phyloP scores from a whole-genome alignment of 192 early-diverging fungal genomes.

The Umbelopsis sp. region DNA sequence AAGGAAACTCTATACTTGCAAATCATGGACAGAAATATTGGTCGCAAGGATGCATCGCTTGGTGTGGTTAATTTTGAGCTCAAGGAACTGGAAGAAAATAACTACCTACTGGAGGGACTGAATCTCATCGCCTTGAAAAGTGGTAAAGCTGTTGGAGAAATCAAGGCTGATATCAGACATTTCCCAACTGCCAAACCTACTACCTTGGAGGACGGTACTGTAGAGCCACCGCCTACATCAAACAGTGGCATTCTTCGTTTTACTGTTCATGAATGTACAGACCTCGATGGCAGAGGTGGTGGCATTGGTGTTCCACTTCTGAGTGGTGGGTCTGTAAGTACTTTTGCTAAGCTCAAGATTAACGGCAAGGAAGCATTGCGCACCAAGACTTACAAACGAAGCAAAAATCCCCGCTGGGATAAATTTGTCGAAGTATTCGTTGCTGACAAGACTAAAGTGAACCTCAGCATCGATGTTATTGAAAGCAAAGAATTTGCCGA shows the following conservation, averaged over 20 bases:
- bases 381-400: slow-evolving; percentile 72
- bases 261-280: slow-evolving; percentile 66
- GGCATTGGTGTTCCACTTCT: slow-evolving; percentile 35
- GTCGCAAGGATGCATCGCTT: slow-evolving; percentile 71
- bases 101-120: slow-evolving; percentile 45
- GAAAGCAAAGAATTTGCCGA: slow-evolving; percentile 54
- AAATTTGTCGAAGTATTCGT: slow-evolving; percentile 70
- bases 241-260: slow-evolving; percentile 73
- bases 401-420: slow-evolving; percentile 83
- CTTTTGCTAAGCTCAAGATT: slow-evolving; percentile 58
- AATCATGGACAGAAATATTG: slow-evolving; percentile 79
- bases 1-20: slow-evolving; percentile 78
- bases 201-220: slow-evolving; percentile 46
- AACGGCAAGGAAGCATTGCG: slow-evolving; percentile 49
- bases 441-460: slow-evolving; percentile 61
- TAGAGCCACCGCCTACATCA: slow-evolving; percentile 49
- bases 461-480: slow-evolving; percentile 61
- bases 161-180: slow-evolving; percentile 39
- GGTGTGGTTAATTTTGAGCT: slow-evolving; percentile 60
- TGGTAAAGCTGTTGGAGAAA: slow-evolving; percentile 50
- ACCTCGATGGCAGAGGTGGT: slow-evolving; percentile 54
- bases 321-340: slow-evolving; percentile 41
- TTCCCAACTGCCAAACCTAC: slow-evolving; percentile 39
- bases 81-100: slow-evolving; percentile 43
- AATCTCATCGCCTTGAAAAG: slow-evolving; percentile 28